A percentile compares a stretch with the other conserved stretches of the same genome.
Conservation (phyloP, 768 basidiomycete genomes). For the Lepiota brunneoincarnata region DNA sequence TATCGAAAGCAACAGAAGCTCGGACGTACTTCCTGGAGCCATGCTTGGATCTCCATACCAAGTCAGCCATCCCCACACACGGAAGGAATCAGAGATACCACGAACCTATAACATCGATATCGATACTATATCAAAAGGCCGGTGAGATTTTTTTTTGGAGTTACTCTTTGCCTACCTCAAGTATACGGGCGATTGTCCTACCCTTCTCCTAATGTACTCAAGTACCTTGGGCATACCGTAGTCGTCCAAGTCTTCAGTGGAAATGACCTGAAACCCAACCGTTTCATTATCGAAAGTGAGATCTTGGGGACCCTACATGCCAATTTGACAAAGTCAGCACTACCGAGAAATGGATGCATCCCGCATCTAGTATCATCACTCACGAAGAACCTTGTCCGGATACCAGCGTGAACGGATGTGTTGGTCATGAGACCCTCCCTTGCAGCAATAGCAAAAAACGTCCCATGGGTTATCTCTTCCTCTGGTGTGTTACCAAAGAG, state of each 20-base stretch:
- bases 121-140: slow-evolving; percentile 28
- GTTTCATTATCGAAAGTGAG: slow-evolving; percentile 59
- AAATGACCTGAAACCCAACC: slow-evolving; percentile 79
- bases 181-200: slow-evolving; percentile 74
- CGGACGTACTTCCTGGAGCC: background rate
- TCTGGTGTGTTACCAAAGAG: slow-evolving; percentile 76
- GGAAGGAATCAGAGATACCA: background rate
- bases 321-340: too few species aligned
- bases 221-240: slow-evolving; percentile 63
- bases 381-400: slow-evolving; percentile 68
- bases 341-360: too few species aligned
- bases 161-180: slow-evolving; percentile 25
- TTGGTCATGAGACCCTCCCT: slow-evolving; percentile 71
- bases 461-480: slow-evolving; percentile 79
- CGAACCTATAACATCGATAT: slow-evolving; percentile 1
- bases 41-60: background rate
- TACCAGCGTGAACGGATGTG: slow-evolving; percentile 64
- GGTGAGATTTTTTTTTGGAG: background rate
- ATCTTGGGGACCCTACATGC: background rate
- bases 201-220: slow-evolving; percentile 73
- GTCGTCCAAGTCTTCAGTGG: slow-evolving; percentile 82
- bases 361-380: background rate
- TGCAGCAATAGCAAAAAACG: slow-evolving; percentile 89
- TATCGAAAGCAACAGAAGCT: background rate
- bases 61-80: background rate